phyloP scores from a whole-genome alignment of 2,329 filamentous ascomycete genomes.

The Huntiella savannae region DNA sequence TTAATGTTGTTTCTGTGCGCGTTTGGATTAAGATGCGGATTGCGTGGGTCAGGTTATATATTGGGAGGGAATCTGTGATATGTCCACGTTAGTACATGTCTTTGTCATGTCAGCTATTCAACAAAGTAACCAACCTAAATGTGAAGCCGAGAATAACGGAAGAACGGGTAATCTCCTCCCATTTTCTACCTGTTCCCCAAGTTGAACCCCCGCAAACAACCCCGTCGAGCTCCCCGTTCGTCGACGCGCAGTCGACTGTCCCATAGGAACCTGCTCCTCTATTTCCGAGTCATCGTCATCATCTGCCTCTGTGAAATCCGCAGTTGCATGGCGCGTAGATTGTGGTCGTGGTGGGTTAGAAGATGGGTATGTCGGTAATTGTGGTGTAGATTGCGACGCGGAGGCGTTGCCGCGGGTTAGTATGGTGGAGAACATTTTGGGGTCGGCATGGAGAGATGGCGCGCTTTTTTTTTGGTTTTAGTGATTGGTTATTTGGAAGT shows the following conservation, averaged over 20 bases:
- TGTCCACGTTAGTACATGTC: conserved; percentile 1
- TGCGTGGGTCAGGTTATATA: conserved; percentile 79
- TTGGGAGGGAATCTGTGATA: conserved; percentile 54
- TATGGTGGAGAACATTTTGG: conserved; percentile 8
- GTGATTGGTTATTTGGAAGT: background rate
- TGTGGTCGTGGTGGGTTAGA: conserved; percentile 13
- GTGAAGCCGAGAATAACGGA: conserved; percentile 62
- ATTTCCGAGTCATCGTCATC: conserved; percentile 18
- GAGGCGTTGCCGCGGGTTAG: conserved; percentile 1
- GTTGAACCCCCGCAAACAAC: conserved; percentile 12
- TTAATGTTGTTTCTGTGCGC: conserved; percentile 75
- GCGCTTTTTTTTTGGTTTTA: background rate
- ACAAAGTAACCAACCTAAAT: conserved; percentile 41
- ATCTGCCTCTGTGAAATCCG: conserved; percentile 46
- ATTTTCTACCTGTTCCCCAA: conserved; percentile 10
- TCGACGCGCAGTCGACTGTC: conserved; percentile 14
- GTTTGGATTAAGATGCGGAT: conserved; percentile 70
- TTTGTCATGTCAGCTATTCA: background rate
- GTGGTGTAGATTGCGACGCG: conserved; percentile 7
- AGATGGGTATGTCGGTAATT: conserved; percentile 11
- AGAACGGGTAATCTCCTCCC: conserved; percentile 26
- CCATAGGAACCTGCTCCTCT: too few species aligned
- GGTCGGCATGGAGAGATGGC: too few species aligned
- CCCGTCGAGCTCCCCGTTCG: conserved; percentile 15
- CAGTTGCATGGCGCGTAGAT: conserved; percentile 34